Conservation (phyloP, 140 eudicot species). For the Anethum foeniculum region DNA sequence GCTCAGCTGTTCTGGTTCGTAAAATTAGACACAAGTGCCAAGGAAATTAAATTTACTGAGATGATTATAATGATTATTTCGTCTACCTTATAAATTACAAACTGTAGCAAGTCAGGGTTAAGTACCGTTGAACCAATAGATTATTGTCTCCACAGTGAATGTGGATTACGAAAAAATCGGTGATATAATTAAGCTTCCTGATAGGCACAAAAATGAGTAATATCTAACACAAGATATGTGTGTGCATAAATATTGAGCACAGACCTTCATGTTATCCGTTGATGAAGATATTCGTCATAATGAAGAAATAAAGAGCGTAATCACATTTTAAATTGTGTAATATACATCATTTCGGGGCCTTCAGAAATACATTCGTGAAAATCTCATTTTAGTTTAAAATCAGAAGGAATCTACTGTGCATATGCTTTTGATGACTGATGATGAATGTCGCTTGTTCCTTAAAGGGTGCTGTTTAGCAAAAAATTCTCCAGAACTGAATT, state of each 20-base stretch:
- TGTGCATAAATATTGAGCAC: not conserved
- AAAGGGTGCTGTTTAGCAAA: not conserved
- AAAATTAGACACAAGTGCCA: not conserved
- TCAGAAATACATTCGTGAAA: not conserved
- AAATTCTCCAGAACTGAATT: not conserved
- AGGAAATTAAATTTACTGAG: not conserved
- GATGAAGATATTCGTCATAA: not conserved
- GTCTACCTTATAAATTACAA: not conserved
- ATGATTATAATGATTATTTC: not conserved
- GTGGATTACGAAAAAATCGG: not conserved
- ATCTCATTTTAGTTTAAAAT: not conserved
- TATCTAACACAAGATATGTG: not conserved
- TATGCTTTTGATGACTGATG: not conserved
- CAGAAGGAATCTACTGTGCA: not conserved
- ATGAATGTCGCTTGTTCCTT: not conserved
- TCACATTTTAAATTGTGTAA: not conserved
- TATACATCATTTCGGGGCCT: not conserved
- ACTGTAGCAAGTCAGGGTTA: not conserved
- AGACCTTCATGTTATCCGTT: not conserved
- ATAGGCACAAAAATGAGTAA: not conserved
- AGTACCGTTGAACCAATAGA: not conserved
- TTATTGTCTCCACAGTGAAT: constrained; percentile 4
- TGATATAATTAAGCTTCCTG: not conserved
- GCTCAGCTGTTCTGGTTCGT: not conserved
- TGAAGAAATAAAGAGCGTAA: not conserved